These are phyloP conservation scores for Fomitopsis pulvina DNA, from an alignment of 768 basidiomycete species.

Conservation along the genomic window DNA sequence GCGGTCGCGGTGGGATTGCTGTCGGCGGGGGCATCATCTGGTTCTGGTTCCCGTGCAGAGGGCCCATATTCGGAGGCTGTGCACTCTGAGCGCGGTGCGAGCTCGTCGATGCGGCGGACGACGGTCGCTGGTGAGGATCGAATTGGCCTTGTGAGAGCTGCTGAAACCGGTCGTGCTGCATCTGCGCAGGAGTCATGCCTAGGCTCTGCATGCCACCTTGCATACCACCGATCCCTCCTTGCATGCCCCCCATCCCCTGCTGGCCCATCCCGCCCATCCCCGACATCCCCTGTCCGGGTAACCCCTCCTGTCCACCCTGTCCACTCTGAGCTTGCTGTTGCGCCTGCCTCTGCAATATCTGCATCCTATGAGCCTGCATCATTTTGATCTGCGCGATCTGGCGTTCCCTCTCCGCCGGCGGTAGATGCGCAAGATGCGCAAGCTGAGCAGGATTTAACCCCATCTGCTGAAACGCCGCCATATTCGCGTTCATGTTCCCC, in stretches of 20 bases:
- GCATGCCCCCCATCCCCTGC: conserved; percentile 10
- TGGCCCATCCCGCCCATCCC: conserved; percentile 8
- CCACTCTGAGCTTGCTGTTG: neutral
- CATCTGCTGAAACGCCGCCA: neutral
- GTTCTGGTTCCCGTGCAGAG: neutral
- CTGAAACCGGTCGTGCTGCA: conserved; percentile 17
- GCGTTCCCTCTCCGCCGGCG: conserved; percentile 20
- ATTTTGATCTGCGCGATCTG: conserved; percentile 7
- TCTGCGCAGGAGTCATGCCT: conserved; percentile 15
- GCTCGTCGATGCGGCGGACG: conserved; percentile 7
- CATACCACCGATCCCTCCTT: conserved; percentile 1
- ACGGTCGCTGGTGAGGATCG: conserved; percentile 12
- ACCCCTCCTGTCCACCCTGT: neutral
- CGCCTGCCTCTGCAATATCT: conserved; percentile 10
- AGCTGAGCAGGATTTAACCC: conserved; percentile 10
- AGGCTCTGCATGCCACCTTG: conserved; percentile 3
- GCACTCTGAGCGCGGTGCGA: neutral
- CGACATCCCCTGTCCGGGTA: neutral
- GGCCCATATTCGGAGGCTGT: conserved; percentile 4
- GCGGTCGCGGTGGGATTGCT: conserved; percentile 21
- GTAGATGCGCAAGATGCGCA: conserved; percentile 24
- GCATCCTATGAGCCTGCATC: conserved; percentile 25
- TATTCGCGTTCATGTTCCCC: conserved; percentile 6
- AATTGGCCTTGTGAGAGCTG: conserved; percentile 17
- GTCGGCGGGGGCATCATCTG: conserved; percentile 20